Evolutionary conservation across 306 rosid genomes (phyloP).

Genomic region (Lathyrus tuberosus): DNA sequence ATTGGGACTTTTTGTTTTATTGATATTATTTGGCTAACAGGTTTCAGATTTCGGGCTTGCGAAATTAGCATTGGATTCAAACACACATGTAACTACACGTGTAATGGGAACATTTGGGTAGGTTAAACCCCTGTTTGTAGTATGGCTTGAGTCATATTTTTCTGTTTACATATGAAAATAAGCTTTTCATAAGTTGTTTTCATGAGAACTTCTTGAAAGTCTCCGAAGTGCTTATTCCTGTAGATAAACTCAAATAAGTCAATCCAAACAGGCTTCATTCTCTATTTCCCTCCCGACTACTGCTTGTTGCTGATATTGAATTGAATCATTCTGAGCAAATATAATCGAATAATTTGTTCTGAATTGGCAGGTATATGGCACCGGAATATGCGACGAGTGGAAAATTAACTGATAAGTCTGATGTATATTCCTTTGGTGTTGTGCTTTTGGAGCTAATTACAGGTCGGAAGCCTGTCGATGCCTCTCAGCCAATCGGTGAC

Average conservation of each 20-base stretch:
- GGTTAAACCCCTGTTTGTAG: conserved; percentile 32
- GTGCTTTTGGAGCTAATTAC: conserved; percentile 96
- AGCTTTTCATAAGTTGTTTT: not conserved
- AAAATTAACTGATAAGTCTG: conserved; percentile 93
- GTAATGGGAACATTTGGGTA: conserved; percentile 99
- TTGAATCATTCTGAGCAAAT: conserved; percentile 9
- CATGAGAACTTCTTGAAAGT: not conserved
- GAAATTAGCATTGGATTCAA: conserved; percentile 79
- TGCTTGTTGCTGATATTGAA: not conserved
- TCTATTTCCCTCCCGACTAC: not conserved
- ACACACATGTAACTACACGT: conserved; percentile 93
- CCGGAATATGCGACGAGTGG: conserved; percentile 99
- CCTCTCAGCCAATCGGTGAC: conserved; percentile 93
- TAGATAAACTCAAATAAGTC: not conserved
- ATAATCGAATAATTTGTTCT: conserved; percentile 45
- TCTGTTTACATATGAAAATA: not conserved
- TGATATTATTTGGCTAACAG: conserved; percentile 52
- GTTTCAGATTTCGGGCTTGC: conserved; percentile 99
- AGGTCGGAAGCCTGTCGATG: conserved; percentile 93
- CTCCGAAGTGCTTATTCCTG: not conserved
- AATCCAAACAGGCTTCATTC: not conserved
- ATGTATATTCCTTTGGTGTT: conserved; percentile 93
- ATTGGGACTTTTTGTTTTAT: conserved; percentile 14
- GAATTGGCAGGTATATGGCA: conserved; percentile 83
- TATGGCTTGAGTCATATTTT: conserved; percentile 24